Evolutionary conservation across 805 yeast species (phyloP).

Genomic region (Cyberlindnera samutprakarnensis): DNA sequence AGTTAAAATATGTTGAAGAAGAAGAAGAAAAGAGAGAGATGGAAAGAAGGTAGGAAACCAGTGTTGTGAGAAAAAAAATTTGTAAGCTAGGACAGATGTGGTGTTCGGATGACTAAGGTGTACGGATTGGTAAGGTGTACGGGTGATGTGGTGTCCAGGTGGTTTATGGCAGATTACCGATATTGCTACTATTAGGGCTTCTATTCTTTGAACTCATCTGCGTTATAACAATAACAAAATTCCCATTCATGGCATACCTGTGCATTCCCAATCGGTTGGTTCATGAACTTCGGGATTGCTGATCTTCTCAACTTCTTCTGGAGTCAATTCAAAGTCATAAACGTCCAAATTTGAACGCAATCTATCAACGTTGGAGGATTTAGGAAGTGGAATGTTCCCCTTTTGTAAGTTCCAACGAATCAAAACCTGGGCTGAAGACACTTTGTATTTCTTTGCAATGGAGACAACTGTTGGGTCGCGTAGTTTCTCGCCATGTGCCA

Average conservation of each 20-base stretch:
- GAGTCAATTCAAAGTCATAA: conserved; percentile 38
- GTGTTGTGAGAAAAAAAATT: conserved; percentile 1
- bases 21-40: conserved; percentile 2
- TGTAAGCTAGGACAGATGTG: not conserved
- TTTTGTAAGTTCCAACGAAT: conserved; percentile 52
- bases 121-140: too few species aligned
- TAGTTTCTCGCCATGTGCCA: conserved; percentile 45
- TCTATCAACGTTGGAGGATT: conserved; percentile 31
- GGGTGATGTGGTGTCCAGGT: not conserved
- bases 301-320: conserved; percentile 32
- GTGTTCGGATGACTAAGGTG: too few species aligned
- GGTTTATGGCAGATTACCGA: too few species aligned
- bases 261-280: conserved; percentile 65
- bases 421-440: conserved; percentile 42
- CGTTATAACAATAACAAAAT: too few species aligned
- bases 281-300: conserved; percentile 54
- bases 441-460: conserved; percentile 35
- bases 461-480: conserved; percentile 34
- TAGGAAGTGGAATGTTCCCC: conserved; percentile 51
- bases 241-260: conserved; percentile 7
- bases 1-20: conserved; percentile 19
- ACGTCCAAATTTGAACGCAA: conserved; percentile 30
- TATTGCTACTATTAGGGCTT: too few species aligned
- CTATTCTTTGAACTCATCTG: too few species aligned
- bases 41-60: conserved; percentile 1